Evolutionary conservation across 768 basidiomycete species (phyloP).

Genomic region (Cantharellus anzutake): DNA sequence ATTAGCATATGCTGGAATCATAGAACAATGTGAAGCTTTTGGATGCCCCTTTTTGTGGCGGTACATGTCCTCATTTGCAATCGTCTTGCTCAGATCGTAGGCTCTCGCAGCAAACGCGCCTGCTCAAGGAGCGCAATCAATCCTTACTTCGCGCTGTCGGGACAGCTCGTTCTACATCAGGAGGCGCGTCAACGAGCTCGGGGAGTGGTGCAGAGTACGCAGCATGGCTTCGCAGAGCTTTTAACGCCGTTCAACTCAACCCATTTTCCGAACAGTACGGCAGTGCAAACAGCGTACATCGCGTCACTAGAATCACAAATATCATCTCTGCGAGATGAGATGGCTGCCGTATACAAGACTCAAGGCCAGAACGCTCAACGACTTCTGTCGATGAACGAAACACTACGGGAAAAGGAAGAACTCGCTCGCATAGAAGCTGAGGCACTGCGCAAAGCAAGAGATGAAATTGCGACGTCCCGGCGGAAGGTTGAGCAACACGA

Average conservation of each 20-base stretch:
- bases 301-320: conserved; percentile 87
- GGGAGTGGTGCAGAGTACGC: conserved; percentile 33
- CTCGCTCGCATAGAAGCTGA: conserved; percentile 64
- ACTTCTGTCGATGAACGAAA: conserved; percentile 85
- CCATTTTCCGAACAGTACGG: conserved; percentile 31
- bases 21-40: conserved; percentile 59
- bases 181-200: background rate
- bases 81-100: conserved; percentile 43
- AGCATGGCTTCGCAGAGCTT: conserved; percentile 1
- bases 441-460: conserved; percentile 51
- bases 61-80: conserved; percentile 4
- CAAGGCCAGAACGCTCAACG: conserved; percentile 93
- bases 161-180: conserved; percentile 45
- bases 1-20: conserved; percentile 61
- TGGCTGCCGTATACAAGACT: conserved; percentile 88
- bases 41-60: conserved; percentile 13
- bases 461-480: conserved; percentile 50
- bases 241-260: conserved; percentile 2
- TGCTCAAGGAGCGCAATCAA: conserved; percentile 83
- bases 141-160: conserved; percentile 72
- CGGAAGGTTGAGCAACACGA: conserved; percentile 68
- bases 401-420: conserved; percentile 85
- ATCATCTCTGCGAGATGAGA: conserved; percentile 75
- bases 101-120: conserved; percentile 78
- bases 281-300: conserved; percentile 75